Evolutionary conservation across 1,284 basidiomycete species (phyloP).

Genomic region (Tilletia walkeri): DNA sequence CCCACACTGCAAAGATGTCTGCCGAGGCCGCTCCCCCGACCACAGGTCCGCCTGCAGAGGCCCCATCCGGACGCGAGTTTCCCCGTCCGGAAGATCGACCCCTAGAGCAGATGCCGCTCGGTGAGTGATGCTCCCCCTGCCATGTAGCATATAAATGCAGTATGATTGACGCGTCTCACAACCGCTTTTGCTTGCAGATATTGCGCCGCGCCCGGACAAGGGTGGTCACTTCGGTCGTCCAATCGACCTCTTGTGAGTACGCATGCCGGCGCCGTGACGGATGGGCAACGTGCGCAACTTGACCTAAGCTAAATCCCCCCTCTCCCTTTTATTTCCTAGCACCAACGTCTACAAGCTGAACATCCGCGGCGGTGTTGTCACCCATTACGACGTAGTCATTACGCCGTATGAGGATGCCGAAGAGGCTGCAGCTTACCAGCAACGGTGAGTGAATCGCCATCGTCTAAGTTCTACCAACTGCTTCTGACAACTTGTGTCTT

Average conservation of each 20-base stretch:
- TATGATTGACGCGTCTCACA: background rate
- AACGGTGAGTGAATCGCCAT: background rate
- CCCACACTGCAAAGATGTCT: too few relatives aligned
- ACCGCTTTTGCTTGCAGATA: background rate
- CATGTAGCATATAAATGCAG: background rate
- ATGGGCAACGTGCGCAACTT: too few relatives aligned
- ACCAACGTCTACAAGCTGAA: slow-evolving; percentile 11
- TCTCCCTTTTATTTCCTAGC: background rate
- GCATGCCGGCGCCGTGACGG: too few relatives aligned
- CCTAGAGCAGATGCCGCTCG: background rate
- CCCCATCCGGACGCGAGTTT: too few relatives aligned
- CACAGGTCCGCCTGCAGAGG: too few relatives aligned
- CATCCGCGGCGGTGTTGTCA: slow-evolving; percentile 4
- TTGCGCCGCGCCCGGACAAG: slow-evolving; percentile 8
- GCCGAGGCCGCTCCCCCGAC: too few relatives aligned
- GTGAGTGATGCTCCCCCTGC: background rate
- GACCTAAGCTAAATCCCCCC: background rate
- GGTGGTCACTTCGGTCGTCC: background rate
- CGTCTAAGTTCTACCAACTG: background rate
- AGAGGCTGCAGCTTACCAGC: background rate
- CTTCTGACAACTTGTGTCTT: background rate
- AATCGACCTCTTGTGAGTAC: slow-evolving; percentile 3
- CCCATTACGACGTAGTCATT: slow-evolving; percentile 35
- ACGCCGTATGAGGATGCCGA: slow-evolving; percentile 12
- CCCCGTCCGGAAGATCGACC: too few relatives aligned